Evolutionary conservation across 208 protist genomes (phyloP).

Genomic region (Wallacemonas sp.): DNA sequence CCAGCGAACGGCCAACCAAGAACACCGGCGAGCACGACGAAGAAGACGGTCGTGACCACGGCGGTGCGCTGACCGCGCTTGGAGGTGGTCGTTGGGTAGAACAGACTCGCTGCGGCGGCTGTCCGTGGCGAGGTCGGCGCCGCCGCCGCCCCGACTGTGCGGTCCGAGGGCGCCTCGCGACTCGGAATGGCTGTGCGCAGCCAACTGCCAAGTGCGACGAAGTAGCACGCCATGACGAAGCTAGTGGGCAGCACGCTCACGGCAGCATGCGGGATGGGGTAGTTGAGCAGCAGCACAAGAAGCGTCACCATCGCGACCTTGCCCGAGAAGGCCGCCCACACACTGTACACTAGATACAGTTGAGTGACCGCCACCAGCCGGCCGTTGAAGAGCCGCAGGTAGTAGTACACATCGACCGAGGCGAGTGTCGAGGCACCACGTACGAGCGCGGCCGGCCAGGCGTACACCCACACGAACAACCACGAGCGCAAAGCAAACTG

Average conservation of each 20-base stretch:
- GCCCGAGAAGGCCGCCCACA: slow-evolving; percentile 42
- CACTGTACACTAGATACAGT: slow-evolving; percentile 59
- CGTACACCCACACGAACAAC: slow-evolving; percentile 87
- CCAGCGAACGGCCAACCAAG: slow-evolving; percentile 93
- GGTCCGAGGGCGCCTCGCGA: background rate
- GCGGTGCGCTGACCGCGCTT: background rate
- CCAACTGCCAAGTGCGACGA: slow-evolving; percentile 59
- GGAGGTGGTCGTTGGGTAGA: background rate
- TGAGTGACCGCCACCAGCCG: slow-evolving; percentile 36
- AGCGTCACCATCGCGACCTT: slow-evolving; percentile 42
- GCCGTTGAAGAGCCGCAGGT: slow-evolving; percentile 56
- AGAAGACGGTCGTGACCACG: slow-evolving; percentile 36
- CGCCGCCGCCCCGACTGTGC: background rate
- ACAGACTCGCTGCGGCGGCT: background rate
- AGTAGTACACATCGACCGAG: slow-evolving; percentile 64
- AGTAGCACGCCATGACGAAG: slow-evolving; percentile 87
- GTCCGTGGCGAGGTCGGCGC: no score
- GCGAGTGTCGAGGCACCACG: slow-evolving; percentile 19
- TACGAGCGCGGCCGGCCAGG: slow-evolving; percentile 36
- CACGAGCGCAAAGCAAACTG: slow-evolving; percentile 91
- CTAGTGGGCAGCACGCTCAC: slow-evolving; percentile 79
- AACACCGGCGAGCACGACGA: slow-evolving; percentile 46
- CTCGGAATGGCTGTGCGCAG: slow-evolving; percentile 30
- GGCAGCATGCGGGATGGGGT: slow-evolving; percentile 71
- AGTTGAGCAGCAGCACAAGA: slow-evolving; percentile 53